These are phyloP conservation scores for Linaria vulgaris DNA, from an alignment of 257 asterid species.

Conservation along the genomic window DNA sequence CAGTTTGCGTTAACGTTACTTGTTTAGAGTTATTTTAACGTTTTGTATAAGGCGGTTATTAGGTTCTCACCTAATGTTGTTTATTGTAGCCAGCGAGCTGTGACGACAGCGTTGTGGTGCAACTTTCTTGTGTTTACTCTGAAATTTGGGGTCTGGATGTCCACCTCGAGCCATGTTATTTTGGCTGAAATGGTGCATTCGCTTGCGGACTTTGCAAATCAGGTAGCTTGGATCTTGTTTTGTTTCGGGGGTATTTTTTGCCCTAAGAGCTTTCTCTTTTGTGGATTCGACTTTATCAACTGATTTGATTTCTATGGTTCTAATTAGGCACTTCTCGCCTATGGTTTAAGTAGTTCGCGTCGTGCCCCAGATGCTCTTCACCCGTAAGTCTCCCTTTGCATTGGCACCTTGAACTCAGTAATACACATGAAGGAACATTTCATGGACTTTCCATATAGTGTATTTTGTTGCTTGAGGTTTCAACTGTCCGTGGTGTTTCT, in stretches of 20 bases:
- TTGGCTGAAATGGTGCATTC: slow-evolving; percentile 93
- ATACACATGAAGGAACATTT: too few species aligned
- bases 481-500: slow-evolving; percentile 1
- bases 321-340: slow-evolving; percentile 87
- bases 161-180: slow-evolving; percentile 92
- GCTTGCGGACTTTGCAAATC: slow-evolving; percentile 92
- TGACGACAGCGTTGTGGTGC: slow-evolving; percentile 94
- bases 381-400: slow-evolving; percentile 63
- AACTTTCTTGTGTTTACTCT: slow-evolving; percentile 92
- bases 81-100: slow-evolving; percentile 83
- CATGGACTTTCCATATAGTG: neutral
- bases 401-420: slow-evolving; percentile 8
- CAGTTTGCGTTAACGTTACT: slow-evolving; percentile 12
- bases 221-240: slow-evolving; percentile 45
- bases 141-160: slow-evolving; percentile 93
- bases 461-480: slow-evolving; percentile 1
- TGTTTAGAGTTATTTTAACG: neutral
- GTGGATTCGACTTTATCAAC: slow-evolving; percentile 21
- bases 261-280: neutral
- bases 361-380: slow-evolving; percentile 98
- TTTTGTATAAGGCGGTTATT: slow-evolving; percentile 16
- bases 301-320: slow-evolving; percentile 20
- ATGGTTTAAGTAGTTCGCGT: slow-evolving; percentile 92
- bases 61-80: slow-evolving; percentile 26
- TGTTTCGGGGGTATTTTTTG: slow-evolving; percentile 1